These are phyloP conservation scores for Populus hybrid DNA, from an alignment of 441 rosid genomes.

Conservation along the genomic window DNA sequence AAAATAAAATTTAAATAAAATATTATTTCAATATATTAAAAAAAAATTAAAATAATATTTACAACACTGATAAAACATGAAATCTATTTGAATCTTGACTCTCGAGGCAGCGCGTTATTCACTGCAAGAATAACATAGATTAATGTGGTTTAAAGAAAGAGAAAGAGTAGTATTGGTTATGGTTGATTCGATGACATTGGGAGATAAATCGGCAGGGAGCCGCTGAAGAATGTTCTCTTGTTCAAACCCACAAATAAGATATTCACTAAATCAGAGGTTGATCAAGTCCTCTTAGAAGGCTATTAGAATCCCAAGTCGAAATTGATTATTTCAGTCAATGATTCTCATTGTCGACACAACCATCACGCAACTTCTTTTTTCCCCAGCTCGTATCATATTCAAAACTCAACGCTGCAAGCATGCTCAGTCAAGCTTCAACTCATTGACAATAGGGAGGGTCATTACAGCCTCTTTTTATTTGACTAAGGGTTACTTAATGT, in stretches of 20 bases:
- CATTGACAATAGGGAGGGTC: neutral
- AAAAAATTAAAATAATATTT: too few species aligned
- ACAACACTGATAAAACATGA: too few species aligned
- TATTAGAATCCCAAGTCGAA: neutral
- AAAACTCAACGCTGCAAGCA: neutral
- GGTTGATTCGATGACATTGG: neutral
- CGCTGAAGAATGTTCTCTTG: slow-evolving; percentile 5
- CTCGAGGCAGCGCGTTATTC: too few species aligned
- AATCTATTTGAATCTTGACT: too few species aligned
- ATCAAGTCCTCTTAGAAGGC: neutral
- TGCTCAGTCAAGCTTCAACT: neutral
- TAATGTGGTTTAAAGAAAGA: too few species aligned
- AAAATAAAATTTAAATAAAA: too few species aligned
- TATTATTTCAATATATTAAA: too few species aligned
- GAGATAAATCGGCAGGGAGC: neutral
- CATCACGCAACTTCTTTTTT: neutral
- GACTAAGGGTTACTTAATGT: neutral
- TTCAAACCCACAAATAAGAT: slow-evolving; percentile 2
- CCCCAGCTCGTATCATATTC: neutral
- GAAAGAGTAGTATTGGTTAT: too few species aligned
- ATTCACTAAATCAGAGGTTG: slow-evolving; percentile 8
- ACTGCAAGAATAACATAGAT: too few species aligned
- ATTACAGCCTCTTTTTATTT: neutral
- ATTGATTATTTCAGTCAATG: too few species aligned
- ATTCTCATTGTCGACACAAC: neutral